Percentiles rank a stretch among this genome's conserved stretches.
These are phyloP conservation scores for Scenedesmus sp. DNA, from an alignment of 163 green algal species.

Conservation along the genomic window DNA sequence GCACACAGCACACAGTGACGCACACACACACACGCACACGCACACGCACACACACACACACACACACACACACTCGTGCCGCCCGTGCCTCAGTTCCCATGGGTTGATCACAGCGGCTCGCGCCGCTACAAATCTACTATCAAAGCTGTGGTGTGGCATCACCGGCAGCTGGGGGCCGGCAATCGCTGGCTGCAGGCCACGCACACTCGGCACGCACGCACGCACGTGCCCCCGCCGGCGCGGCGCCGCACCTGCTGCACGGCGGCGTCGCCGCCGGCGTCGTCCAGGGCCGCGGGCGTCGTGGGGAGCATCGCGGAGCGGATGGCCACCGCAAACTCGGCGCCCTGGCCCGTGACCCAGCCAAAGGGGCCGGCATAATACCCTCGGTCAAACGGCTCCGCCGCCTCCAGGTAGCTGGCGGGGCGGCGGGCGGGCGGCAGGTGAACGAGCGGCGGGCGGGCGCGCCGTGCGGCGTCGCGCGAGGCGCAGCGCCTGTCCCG, in stretches of 20 bases:
- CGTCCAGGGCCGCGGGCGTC: neutral
- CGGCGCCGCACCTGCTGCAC: neutral
- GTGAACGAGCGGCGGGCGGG: neutral
- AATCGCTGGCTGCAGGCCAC: neutral
- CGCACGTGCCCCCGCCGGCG: neutral
- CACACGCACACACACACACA: too few relatives aligned
- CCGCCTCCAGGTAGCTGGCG: slow-evolving; percentile 56
- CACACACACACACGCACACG: neutral
- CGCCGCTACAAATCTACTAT: slow-evolving; percentile 27
- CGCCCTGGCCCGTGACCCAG: slow-evolving; percentile 81
- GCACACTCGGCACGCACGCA: neutral
- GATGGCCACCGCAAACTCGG: slow-evolving; percentile 98
- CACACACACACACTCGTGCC: neutral
- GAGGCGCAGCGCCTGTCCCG: neutral
- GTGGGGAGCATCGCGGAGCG: slow-evolving; percentile 86
- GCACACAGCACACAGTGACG: neutral
- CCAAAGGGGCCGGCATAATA: slow-evolving; percentile 97
- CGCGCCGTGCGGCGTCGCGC: neutral
- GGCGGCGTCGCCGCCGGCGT: neutral
- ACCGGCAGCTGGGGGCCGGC: neutral
- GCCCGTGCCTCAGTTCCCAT: neutral
- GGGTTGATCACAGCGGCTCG: too few relatives aligned
- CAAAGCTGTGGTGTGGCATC: slow-evolving; percentile 1
- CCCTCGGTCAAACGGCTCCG: slow-evolving; percentile 95
- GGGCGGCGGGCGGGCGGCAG: neutral